These are phyloP conservation scores for Petunia axillaris DNA, from an alignment of 257 asterid species.

Conservation along the genomic window DNA sequence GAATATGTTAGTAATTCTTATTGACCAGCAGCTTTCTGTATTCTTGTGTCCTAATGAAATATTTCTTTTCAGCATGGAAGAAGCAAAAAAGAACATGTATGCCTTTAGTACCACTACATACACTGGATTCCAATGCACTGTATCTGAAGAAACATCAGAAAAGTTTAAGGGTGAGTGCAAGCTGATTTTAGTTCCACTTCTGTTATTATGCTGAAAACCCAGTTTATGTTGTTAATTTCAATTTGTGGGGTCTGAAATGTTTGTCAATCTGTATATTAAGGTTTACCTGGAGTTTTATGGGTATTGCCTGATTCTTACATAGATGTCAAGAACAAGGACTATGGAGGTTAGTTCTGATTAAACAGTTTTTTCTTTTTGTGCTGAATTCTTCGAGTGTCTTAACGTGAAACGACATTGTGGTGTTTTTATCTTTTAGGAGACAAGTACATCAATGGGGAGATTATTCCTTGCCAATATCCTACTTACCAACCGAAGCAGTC, in stretches of 20 bases:
- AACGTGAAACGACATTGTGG: too few species aligned
- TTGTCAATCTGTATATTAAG: constrained; percentile 38
- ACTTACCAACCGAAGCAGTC: constrained; percentile 91
- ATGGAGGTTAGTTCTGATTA: constrained; percentile 67
- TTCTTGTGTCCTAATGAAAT: not conserved
- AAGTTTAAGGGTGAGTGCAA: constrained; percentile 78
- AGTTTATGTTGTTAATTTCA: not conserved
- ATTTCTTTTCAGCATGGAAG: constrained; percentile 75
- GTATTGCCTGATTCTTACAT: constrained; percentile 96
- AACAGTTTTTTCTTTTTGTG: not conserved
- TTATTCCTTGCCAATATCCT: constrained; percentile 90
- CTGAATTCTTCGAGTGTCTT: too few species aligned
- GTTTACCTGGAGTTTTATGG: constrained; percentile 97
- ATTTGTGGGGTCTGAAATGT: not conserved
- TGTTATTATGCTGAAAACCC: not conserved
- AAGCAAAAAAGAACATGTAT: constrained; percentile 97
- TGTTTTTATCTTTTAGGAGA: constrained; percentile 57
- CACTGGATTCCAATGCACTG: constrained; percentile 98
- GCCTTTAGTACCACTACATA: constrained; percentile 97
- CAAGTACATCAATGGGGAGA: constrained; percentile 92
- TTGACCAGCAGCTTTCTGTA: too few species aligned
- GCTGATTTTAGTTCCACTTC: not conserved
- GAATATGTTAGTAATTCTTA: not conserved
- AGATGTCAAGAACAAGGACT: constrained; percentile 96
- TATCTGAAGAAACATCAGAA: constrained; percentile 97